A percentile compares a stretch with the other conserved stretches of the same genome.
Evolutionary conservation across 768 basidiomycete species (phyloP).

Genomic region (Boletus tylopilopsis): DNA sequence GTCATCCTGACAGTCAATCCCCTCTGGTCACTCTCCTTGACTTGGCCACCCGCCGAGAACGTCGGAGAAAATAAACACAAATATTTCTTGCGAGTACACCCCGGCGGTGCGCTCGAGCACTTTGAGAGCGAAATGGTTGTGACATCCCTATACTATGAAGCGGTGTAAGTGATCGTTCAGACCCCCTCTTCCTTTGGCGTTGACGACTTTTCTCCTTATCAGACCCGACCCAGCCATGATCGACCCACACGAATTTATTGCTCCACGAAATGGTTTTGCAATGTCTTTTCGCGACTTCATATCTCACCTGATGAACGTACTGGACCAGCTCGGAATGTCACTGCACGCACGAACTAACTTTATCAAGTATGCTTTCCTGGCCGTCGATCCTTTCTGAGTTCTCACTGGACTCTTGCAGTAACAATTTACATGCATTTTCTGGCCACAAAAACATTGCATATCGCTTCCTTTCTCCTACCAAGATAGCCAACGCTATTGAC

Average conservation of each 20-base stretch:
- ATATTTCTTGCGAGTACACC: conserved; percentile 79
- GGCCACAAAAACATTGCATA: conserved; percentile 86
- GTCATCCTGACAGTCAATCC: conserved; percentile 67
- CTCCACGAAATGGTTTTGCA: conserved; percentile 79
- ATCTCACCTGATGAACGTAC: conserved; percentile 74
- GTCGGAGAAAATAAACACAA: conserved; percentile 70
- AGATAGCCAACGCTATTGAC: conserved; percentile 83
- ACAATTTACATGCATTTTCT: conserved; percentile 71
- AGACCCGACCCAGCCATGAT: conserved; percentile 78
- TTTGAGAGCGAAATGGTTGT: conserved; percentile 79
- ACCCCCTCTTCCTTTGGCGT: background rate
- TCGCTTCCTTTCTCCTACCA: conserved; percentile 76
- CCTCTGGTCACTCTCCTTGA: conserved; percentile 69
- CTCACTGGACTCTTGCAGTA: conserved; percentile 38
- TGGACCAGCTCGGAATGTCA: conserved; percentile 83
- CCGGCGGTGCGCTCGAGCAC: conserved; percentile 83
- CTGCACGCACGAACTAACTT: conserved; percentile 78
- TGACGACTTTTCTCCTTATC: conserved; percentile 3
- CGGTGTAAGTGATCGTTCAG: conserved; percentile 49
- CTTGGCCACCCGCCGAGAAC: conserved; percentile 76
- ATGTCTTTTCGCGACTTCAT: conserved; percentile 81
- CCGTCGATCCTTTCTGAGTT: background rate
- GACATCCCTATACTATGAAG: conserved; percentile 84
- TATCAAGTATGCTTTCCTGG: conserved; percentile 56
- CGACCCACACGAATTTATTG: conserved; percentile 75